Evolutionary conservation across 1,284 basidiomycete genomes (phyloP).

Genomic region (Heterobasidion occidentale): DNA sequence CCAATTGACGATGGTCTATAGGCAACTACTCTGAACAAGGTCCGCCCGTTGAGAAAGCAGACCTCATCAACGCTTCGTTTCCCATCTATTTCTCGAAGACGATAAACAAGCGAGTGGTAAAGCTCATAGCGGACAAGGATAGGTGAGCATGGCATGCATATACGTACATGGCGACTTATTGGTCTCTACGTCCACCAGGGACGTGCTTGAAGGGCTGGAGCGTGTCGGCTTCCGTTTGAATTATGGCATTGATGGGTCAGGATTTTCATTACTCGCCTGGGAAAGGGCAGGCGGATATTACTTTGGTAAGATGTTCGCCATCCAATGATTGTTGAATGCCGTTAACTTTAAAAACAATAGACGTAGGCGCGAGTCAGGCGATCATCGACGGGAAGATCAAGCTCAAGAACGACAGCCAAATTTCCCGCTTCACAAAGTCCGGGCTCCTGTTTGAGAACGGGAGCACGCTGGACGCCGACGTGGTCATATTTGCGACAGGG

Average conservation of each 20-base stretch:
- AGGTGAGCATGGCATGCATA: slow-evolving; percentile 5
- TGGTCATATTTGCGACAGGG: slow-evolving; percentile 64
- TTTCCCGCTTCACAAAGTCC: slow-evolving; percentile 45
- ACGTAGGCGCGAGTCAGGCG: slow-evolving; percentile 56
- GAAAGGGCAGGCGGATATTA: slow-evolving; percentile 33
- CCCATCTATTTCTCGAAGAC: slow-evolving; percentile 38
- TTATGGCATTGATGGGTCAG: slow-evolving; percentile 45
- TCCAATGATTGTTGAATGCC: not conserved
- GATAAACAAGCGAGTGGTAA: slow-evolving; percentile 37
- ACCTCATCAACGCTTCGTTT: slow-evolving; percentile 42
- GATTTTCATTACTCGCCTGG: slow-evolving; percentile 36
- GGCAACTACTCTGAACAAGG: slow-evolving; percentile 46
- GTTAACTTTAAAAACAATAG: slow-evolving; percentile 17
- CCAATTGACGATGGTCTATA: slow-evolving; percentile 8
- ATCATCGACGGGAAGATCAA: slow-evolving; percentile 71
- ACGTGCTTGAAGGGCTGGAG: slow-evolving; percentile 46
- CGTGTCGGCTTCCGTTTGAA: slow-evolving; percentile 54
- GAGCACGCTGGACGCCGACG: slow-evolving; percentile 54
- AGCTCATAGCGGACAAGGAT: slow-evolving; percentile 29
- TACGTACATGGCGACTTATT: not conserved
- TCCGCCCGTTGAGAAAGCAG: slow-evolving; percentile 40
- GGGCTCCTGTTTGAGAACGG: slow-evolving; percentile 62
- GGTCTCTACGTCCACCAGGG: slow-evolving; percentile 21
- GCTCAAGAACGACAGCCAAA: slow-evolving; percentile 55
- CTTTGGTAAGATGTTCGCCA: slow-evolving; percentile 23